Evolutionary conservation across 345 rosid species (phyloP).

Genomic region (Rubroshorea leprosula): DNA sequence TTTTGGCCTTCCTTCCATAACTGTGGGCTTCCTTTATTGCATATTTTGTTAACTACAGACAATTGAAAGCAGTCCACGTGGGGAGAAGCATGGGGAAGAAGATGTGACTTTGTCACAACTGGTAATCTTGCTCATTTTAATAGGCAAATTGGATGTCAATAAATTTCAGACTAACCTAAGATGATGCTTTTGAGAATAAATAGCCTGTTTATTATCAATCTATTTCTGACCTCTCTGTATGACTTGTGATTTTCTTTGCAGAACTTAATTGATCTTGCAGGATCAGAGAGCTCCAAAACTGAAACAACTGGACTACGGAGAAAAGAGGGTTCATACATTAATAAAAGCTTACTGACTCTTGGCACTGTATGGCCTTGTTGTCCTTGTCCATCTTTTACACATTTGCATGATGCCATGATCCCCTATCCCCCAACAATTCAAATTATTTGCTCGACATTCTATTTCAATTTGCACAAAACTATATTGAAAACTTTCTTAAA

Average conservation of each 20-base stretch:
- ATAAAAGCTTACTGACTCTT: constrained; percentile 68
- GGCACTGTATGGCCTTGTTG: constrained; percentile 47
- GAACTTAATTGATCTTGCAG: constrained; percentile 73
- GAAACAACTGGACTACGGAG: constrained; percentile 71
- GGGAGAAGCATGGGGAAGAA: constrained; percentile 47
- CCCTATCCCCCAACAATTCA: not conserved
- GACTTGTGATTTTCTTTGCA: constrained; percentile 22
- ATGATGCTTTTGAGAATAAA: constrained; percentile 5
- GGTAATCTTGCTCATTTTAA: constrained; percentile 29
- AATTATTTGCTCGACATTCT: no score
- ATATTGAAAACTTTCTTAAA: no score
- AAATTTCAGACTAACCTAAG: constrained; percentile 5
- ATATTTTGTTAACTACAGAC: constrained; percentile 30
- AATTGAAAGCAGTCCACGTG: constrained; percentile 58
- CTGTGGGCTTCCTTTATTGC: constrained; percentile 14
- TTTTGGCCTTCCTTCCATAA: constrained; percentile 7
- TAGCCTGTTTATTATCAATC: not conserved
- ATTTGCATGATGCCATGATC: not conserved
- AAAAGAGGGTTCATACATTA: constrained; percentile 73
- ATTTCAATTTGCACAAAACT: no score
- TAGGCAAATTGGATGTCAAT: constrained; percentile 7
- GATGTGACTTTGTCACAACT: constrained; percentile 60
- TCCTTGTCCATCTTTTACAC: not conserved
- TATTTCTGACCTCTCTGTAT: constrained; percentile 3
- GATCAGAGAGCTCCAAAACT: constrained; percentile 74